Evolutionary conservation across 345 rosid species (phyloP), one percentile per base, ranked within the genome.

Genomic region (Iberis pinnata): DNA sequence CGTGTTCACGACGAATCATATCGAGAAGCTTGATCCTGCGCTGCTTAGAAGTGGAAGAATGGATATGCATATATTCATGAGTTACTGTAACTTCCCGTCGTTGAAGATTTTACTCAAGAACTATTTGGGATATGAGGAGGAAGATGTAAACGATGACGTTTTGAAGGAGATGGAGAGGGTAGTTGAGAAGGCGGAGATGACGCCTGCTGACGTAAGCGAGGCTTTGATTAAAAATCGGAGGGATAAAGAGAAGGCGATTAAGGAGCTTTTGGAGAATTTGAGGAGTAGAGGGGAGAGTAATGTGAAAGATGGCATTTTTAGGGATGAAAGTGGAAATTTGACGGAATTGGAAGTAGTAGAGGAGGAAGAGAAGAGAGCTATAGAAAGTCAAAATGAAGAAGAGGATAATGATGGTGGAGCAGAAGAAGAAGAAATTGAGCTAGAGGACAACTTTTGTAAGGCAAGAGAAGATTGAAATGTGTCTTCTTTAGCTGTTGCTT

Each of bases 1-100:
- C 31, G 96, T 87, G 35, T 87, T 90, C 60, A 90, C 98, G 0
- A 90, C 98, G 1, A 90, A 90, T 63, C 95, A 90, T 73, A 72
- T 84, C 1, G 95, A 90, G 67, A 87, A 82, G 71, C 89, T 90
- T 40, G 98, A 90, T 61, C 79, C 88, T 5, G 98, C 96, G 49
- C 75, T 90, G 84, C 75, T 84, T 17, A 70, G 98, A 41, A 77
- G 96, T 61, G 98, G 98, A 4, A 70, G 98, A 29, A 90, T 90
- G 98, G 98, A 90, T 69, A 87, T 90, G 98, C 98, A 81, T 68
- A 72, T 90, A 27, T 76, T 40, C 76, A 90, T 90, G 98, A 87
- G 74, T 56, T 75, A 75, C 46, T 87, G 98, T 58, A 70, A 87
- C 1, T 84, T 71, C 47, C 73, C 85, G 1, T 77, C 95, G 10